phyloP scores from a whole-genome alignment of 805 yeast genomes.

The Suhomyces canberraensis region DNA sequence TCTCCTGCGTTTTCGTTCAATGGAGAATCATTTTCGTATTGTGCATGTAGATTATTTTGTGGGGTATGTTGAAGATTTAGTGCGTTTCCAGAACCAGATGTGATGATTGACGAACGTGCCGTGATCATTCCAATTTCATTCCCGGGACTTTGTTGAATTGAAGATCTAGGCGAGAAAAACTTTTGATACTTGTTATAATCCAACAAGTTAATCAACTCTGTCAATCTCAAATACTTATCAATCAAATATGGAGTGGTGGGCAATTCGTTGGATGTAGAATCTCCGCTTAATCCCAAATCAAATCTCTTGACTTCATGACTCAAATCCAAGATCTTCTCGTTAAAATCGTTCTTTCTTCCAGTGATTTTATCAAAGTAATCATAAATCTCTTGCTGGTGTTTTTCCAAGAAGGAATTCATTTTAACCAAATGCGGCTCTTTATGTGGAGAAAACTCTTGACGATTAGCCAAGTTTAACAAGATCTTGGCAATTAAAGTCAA shows the following conservation, averaged over 20 bases:
- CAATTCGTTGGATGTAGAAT: slow-evolving; percentile 49
- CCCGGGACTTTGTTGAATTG: slow-evolving; percentile 2
- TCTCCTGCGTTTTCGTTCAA: slow-evolving; percentile 7
- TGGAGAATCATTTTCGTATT: slow-evolving; percentile 1
- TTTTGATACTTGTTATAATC: slow-evolving; percentile 16
- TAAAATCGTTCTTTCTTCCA: slow-evolving; percentile 63
- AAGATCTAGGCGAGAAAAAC: slow-evolving; percentile 2
- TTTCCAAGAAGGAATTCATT: slow-evolving; percentile 66
- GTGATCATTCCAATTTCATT: slow-evolving; percentile 8
- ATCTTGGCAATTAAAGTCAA: slow-evolving; percentile 79
- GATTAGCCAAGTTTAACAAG: slow-evolving; percentile 72
- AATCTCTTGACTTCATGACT: slow-evolving; percentile 57
- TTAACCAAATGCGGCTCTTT: slow-evolving; percentile 78
- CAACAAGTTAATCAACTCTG: slow-evolving; percentile 53
- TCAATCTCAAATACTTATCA: slow-evolving; percentile 60
- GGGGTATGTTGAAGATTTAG: slow-evolving; percentile 1
- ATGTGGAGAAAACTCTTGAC: slow-evolving; percentile 66
- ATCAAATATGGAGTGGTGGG: slow-evolving; percentile 69
- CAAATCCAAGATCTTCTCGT: slow-evolving; percentile 53
- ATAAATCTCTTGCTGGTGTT: slow-evolving; percentile 54
- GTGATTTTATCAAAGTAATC: slow-evolving; percentile 73
- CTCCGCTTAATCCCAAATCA: slow-evolving; percentile 52
- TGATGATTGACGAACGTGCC: slow-evolving; percentile 8
- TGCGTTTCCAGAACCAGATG: slow-evolving; percentile 6
- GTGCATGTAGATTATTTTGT: slow-evolving; percentile 1